phyloP scores from a whole-genome alignment of 2,329 filamentous ascomycete genomes.

The Xylariaceae sp. region DNA sequence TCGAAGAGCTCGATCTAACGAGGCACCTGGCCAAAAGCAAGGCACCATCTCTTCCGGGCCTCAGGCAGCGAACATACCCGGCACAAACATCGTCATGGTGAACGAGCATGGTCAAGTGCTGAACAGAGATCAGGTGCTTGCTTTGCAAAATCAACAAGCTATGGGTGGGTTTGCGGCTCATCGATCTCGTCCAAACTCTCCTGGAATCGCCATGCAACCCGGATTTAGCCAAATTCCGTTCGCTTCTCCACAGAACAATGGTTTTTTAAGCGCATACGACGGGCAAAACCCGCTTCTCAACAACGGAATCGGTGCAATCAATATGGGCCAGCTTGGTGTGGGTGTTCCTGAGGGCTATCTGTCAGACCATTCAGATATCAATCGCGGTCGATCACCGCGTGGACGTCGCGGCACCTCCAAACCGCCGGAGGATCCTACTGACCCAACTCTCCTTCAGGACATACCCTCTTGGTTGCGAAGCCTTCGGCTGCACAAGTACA shows the following conservation, averaged over 20 bases:
- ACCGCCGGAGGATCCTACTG: constrained; percentile 95
- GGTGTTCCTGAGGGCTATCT: constrained; percentile 81
- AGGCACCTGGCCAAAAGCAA: constrained; percentile 67
- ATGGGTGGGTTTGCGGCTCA: constrained; percentile 63
- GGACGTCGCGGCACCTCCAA: constrained; percentile 94
- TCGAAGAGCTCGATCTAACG: constrained; percentile 86
- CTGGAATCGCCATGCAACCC: constrained; percentile 79
- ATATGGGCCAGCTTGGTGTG: constrained; percentile 71
- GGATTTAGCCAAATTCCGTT: constrained; percentile 70
- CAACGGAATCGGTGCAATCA: constrained; percentile 71
- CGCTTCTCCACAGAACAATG: constrained; percentile 89
- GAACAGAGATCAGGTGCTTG: constrained; percentile 81
- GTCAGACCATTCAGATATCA: constrained; percentile 91
- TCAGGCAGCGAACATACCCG: constrained; percentile 64
- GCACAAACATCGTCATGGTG: constrained; percentile 86
- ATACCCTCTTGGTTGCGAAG: constrained; percentile 96
- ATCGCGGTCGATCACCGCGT: constrained; percentile 86
- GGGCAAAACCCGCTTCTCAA: constrained; percentile 69
- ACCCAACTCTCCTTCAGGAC: constrained; percentile 85
- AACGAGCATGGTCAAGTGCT: constrained; percentile 90
- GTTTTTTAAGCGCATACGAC: constrained; percentile 89
- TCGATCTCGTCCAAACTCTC: constrained; percentile 86
- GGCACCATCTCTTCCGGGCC: constrained; percentile 68
- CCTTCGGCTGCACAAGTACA: constrained; percentile 96
- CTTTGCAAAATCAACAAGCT: constrained; percentile 71